Base-by-base conservation (phyloP, 345 rosid genomes). In the Rhizophora mangle region DNA sequence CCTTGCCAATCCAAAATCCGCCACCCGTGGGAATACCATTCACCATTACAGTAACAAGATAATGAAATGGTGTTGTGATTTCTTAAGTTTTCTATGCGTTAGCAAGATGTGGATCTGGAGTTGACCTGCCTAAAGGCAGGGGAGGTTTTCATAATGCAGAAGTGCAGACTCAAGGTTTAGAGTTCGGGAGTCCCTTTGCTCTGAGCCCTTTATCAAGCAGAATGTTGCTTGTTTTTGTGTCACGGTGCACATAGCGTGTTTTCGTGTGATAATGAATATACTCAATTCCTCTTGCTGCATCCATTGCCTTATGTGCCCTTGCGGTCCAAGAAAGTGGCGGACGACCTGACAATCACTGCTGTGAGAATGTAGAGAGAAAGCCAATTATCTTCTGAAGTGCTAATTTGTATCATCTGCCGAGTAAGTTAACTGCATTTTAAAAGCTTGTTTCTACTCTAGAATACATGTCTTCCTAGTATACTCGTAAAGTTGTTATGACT, bases 231-330 rank as follows among this genome's bases (percentile, higher is more conserved):
- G 85, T 67, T 60, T 78, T 82, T 22, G 79, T 76, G 54, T 76
- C 81, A 5, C 85, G 70, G 67, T 76, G 85, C 29, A 82, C 81
- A 62, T 71, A 82, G 20, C 51, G 72, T 1, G 79, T 67, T 62
- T 76, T 73, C 37, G 81, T 79, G 67, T 79, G 79, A 52, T 82
- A 77, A 43, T 82, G 85, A 39, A 79, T 82, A 58, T 82, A 82
- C 67, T 79, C 82, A 36, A 79, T 67, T 16, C 85, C 82, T 53
- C 68, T 73, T 31, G 79, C 82, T n/a, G 79, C 78, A 53, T 82
- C 82, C 24, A 79, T 70, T 37, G 82, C 82, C 19, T 76, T 68
- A 3, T 58, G 67, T 69, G 68, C 70, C 61, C 85, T 70, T 53
- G 70, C 79, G 47, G 73, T 65, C 85, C 79, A 82, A 32, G 79